Percentiles rank a stretch among this genome's conserved stretches.
These are phyloP conservation scores for Rhododendron ovatum DNA, from an alignment of 148 eudicot species.

Conservation along the genomic window DNA sequence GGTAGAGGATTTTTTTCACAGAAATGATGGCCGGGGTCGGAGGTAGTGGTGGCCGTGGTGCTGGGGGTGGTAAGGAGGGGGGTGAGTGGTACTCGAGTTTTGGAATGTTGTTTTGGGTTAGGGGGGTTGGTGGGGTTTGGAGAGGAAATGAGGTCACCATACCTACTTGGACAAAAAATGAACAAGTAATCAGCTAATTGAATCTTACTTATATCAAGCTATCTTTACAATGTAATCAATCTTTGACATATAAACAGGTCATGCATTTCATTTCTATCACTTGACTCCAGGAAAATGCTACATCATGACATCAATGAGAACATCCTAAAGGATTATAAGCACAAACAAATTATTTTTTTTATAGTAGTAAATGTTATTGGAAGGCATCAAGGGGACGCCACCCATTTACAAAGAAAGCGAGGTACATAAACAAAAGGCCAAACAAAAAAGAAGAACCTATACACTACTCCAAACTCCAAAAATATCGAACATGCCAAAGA, in stretches of 20 bases:
- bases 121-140: slow-evolving; percentile 20
- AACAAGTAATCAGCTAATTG: neutral
- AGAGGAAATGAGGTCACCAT: neutral
- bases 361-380: neutral
- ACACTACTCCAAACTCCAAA: neutral
- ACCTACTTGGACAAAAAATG: neutral
- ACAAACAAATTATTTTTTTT: neutral
- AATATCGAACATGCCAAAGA: neutral
- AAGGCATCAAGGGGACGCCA: neutral
- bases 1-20: slow-evolving; percentile 65
- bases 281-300: neutral
- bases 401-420: neutral
- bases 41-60: slow-evolving; percentile 12
- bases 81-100: neutral
- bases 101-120: neutral
- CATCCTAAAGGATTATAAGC: neutral
- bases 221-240: neutral
- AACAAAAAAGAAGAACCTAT: neutral
- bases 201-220: neutral
- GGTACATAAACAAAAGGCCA: no score
- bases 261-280: neutral
- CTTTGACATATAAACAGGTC: neutral
- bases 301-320: neutral
- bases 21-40: slow-evolving; percentile 50
- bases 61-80: slow-evolving; percentile 9